Conservation (phyloP, 225 moss, liverwort and hornwort species). For the Takakia lepidozioides region DNA sequence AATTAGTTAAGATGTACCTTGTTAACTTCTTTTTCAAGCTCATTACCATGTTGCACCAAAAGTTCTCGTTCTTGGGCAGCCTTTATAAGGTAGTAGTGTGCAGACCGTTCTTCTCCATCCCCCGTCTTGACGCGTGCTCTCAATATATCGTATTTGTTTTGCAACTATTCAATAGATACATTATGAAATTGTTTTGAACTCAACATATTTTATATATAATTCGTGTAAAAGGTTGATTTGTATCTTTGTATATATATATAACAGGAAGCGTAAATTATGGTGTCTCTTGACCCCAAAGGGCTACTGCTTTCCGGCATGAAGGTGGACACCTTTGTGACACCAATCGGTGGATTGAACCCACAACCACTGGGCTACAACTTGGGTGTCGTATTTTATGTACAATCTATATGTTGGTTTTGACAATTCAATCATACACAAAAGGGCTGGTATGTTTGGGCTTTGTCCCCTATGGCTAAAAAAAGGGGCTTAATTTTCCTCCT, state of each 20-base stretch:
- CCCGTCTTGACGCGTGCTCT: conserved; percentile 48
- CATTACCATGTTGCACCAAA: conserved; percentile 41
- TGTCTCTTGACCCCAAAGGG: not conserved
- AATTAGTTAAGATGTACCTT: conserved; percentile 26
- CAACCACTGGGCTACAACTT: no score
- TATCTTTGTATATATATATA: not conserved
- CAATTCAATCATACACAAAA: no score
- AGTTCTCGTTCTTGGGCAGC: conserved; percentile 51
- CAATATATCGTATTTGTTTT: conserved; percentile 69
- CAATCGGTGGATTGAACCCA: no score
- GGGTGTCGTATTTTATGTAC: no score
- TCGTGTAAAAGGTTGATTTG: not conserved
- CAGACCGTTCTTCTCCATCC: conserved; percentile 56
- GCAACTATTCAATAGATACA: conserved; percentile 36
- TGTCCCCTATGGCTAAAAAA: no score
- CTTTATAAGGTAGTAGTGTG: conserved; percentile 52
- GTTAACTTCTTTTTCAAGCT: conserved; percentile 56
- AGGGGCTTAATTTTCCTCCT: no score
- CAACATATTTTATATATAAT: not conserved
- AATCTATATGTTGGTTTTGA: no score
- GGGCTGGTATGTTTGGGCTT: no score
- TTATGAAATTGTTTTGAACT: not conserved
- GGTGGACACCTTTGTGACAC: no score
- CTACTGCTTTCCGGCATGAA: not conserved
- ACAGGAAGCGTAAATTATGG: not conserved